These are phyloP conservation scores for Xylariales sp. DNA, from an alignment of 2,329 filamentous ascomycete genomes.

Conservation along the genomic window DNA sequence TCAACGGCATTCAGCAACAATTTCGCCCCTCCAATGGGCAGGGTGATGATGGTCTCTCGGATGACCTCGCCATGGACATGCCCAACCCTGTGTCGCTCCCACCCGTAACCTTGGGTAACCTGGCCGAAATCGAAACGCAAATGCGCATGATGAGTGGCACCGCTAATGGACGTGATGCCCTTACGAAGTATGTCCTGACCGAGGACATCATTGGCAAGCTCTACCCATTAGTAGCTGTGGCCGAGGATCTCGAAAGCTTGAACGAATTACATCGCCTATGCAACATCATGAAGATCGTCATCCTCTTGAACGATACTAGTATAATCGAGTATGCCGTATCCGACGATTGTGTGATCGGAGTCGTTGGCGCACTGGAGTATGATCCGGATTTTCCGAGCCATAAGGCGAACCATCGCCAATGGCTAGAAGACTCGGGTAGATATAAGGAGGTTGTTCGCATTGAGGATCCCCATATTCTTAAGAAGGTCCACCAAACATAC, in stretches of 20 bases:
- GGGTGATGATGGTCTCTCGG: slow-evolving; percentile 84
- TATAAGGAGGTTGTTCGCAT: slow-evolving; percentile 97
- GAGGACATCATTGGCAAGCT: slow-evolving; percentile 87
- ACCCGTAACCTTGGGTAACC: slow-evolving; percentile 71
- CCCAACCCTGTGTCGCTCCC: slow-evolving; percentile 69
- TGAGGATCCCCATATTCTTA: slow-evolving; percentile 72
- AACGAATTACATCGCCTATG: slow-evolving; percentile 84
- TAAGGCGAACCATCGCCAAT: slow-evolving; percentile 95
- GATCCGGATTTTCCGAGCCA: slow-evolving; percentile 96
- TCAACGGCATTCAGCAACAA: slow-evolving; percentile 77
- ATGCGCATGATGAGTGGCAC: slow-evolving; percentile 77
- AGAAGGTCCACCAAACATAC: slow-evolving; percentile 95
- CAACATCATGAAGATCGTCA: slow-evolving; percentile 96
- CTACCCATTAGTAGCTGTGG: slow-evolving; percentile 78
- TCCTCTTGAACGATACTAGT: slow-evolving; percentile 87
- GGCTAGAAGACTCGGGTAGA: slow-evolving; percentile 79
- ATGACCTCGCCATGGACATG: slow-evolving; percentile 76
- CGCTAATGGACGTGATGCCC: slow-evolving; percentile 72
- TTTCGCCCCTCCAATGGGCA: slow-evolving; percentile 56
- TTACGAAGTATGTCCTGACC: slow-evolving; percentile 79
- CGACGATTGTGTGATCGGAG: slow-evolving; percentile 82
- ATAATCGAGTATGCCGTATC: slow-evolving; percentile 94
- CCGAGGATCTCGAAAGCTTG: slow-evolving; percentile 86
- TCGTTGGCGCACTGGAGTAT: slow-evolving; percentile 94
- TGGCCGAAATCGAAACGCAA: slow-evolving; percentile 77